phyloP scores from a whole-genome alignment of 169 alveolate species.

The Plasmodium vinckei region DNA sequence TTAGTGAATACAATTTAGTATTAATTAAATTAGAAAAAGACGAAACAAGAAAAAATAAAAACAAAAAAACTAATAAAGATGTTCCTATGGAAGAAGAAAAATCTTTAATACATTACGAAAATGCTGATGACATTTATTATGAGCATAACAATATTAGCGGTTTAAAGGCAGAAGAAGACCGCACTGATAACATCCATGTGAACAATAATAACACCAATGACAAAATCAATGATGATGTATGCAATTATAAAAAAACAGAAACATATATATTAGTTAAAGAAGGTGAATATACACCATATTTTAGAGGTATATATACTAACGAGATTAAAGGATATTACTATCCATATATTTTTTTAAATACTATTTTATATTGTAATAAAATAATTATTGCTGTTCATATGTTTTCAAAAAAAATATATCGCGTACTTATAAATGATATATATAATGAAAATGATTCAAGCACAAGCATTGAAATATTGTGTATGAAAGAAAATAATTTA shows the following conservation, averaged over 20 bases:
- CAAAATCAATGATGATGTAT: slow-evolving; percentile 10
- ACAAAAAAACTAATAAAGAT: neutral
- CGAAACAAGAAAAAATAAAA: slow-evolving; percentile 5
- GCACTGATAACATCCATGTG: neutral
- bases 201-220: neutral
- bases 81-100: neutral
- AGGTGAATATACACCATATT: slow-evolving; percentile 33
- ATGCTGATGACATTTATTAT: too few species aligned
- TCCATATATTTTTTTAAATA: slow-evolving; percentile 68
- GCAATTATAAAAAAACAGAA: slow-evolving; percentile 33
- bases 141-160: neutral
- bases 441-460: slow-evolving; percentile 29
- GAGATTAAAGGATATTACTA: slow-evolving; percentile 70
- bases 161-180: neutral
- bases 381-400: slow-evolving; percentile 69
- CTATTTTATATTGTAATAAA: slow-evolving; percentile 52
- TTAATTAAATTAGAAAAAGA: slow-evolving; percentile 44
- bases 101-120: neutral
- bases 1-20: slow-evolving; percentile 47
- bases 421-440: slow-evolving; percentile 18
- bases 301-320: slow-evolving; percentile 62
- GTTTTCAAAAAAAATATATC: slow-evolving; percentile 52
- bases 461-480: slow-evolving; percentile 55
- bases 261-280: slow-evolving; percentile 31
- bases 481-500: slow-evolving; percentile 43